Conservation (phyloP, 1,284 basidiomycete species). For the Ganoderma resinaceum region DNA sequence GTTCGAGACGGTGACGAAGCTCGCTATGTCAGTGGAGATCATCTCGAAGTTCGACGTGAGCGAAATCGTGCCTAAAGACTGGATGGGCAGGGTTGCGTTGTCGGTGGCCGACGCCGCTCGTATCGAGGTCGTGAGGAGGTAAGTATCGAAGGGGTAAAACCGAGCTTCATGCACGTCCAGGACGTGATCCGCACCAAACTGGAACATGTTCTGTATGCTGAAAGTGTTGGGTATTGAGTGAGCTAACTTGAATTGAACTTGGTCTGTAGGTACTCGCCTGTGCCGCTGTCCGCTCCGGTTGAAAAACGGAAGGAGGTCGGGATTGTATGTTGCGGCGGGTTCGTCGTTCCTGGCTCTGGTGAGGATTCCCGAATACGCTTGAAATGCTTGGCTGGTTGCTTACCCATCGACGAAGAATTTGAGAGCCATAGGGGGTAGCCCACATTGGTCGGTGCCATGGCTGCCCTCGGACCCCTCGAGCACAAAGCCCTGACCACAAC, state of each 20-base stretch:
- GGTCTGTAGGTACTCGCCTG: conserved; percentile 42
- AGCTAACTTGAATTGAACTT: not conserved
- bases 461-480: conserved; percentile 57
- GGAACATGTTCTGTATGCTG: conserved; percentile 62
- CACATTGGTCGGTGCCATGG: conserved; percentile 55
- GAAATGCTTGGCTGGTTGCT: conserved; percentile 28
- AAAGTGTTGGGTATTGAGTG: not conserved
- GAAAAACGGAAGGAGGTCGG: conserved; percentile 51
- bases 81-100: conserved; percentile 52
- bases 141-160: conserved; percentile 66
- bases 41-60: conserved; percentile 57
- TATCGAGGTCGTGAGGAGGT: conserved; percentile 56
- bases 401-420: conserved; percentile 60
- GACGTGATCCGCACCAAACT: conserved; percentile 64
- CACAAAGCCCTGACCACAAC: conserved; percentile 54
- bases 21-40: conserved; percentile 48
- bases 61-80: conserved; percentile 50
- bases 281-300: conserved; percentile 47
- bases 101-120: conserved; percentile 44
- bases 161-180: conserved; percentile 63
- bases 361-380: not conserved
- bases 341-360: conserved; percentile 16
- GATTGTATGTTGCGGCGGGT: conserved; percentile 54
- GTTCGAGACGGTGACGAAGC: conserved; percentile 40
- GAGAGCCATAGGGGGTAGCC: conserved; percentile 52